Percentiles rank a stretch among this genome's conserved stretches.
These are phyloP conservation scores for Asterochloris erici DNA, from an alignment of 139 green algal genomes.

Conservation along the genomic window DNA sequence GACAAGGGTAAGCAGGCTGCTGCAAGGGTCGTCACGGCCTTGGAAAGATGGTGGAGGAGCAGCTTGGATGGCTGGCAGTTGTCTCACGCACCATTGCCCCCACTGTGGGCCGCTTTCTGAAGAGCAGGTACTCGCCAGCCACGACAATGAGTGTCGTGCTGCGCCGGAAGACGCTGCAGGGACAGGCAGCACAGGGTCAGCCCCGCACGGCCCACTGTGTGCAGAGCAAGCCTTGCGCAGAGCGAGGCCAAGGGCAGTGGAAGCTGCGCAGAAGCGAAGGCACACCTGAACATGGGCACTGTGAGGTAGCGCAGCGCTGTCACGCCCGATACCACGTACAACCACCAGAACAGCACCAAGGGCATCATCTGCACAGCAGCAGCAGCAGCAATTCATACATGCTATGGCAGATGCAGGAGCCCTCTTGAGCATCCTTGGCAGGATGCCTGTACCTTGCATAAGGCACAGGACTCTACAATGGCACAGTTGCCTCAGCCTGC, in stretches of 20 bases:
- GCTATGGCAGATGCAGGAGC: no score
- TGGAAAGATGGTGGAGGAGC: not conserved
- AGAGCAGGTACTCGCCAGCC: constrained; percentile 34
- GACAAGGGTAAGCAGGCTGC: no score
- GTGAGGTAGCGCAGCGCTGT: constrained; percentile 46
- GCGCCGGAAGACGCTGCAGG: constrained; percentile 40
- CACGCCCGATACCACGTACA: constrained; percentile 52
- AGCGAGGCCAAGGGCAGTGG: no score
- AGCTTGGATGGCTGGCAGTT: not conserved
- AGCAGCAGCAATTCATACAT: no score
- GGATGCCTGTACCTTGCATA: not conserved
- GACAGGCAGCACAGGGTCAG: no score
- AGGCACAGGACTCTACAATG: no score
- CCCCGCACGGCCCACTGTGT: no score
- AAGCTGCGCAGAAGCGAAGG: not conserved
- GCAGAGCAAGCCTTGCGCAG: no score
- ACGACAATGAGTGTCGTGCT: constrained; percentile 49
- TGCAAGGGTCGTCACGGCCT: no score
- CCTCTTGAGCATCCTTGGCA: not conserved
- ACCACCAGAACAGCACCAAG: constrained; percentile 49
- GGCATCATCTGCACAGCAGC: constrained; percentile 27
- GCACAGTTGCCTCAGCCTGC: no score
- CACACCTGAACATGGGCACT: constrained; percentile 51
- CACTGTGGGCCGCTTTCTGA: constrained; percentile 24
- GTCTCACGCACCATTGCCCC: not conserved